Evolutionary conservation across 805 yeast species (phyloP), one percentile per base, ranked within the genome.

Genomic region (Kurtzmaniella cleridarum): DNA sequence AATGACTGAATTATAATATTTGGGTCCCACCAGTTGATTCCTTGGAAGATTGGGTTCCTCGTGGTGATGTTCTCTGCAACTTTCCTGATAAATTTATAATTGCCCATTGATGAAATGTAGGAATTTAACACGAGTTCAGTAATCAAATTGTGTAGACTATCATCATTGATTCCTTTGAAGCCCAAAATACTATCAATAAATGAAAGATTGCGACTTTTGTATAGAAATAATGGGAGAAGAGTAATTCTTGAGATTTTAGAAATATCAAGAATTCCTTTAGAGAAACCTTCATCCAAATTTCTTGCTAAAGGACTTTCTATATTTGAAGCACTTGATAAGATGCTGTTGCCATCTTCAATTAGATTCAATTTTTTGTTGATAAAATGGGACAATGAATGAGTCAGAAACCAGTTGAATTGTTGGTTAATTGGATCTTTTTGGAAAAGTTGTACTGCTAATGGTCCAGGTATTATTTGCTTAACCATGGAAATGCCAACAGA

Each of bases 81-180:
- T 10, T 44, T 38, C 26, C 48, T 40, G 7, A 54, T 41, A 30
- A 68, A 48, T 20, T 52, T 48, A 42, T 67, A 70, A 42, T 57
- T 50, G 3, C 71, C 71, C 40, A 65, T 45, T 8, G 68, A 58
- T 11, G 68, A 59, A 12, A 67, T 47, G 43, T 62, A 68, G n/a
- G 60, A 61, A 41, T 48, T 53, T 7, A 67, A 47, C 54, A 65
- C 59, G 12, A 62, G 39, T 42, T 68, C 73, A 11, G 59, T 48
- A 17, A 58, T 34, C 56, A 63, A 55, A 14, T 27, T 10, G 14
- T 36, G 24, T 23, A 28, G 4, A 20, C 24, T 20, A 20, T 20
- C 24, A 20, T 20, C 24, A 20, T 20, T 5, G 8, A 20, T 20
- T 20, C 24, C 24, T 20, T 20, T 20, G 24, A 20, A 20, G 24